Base-by-base conservation (phyloP, 2,329 filamentous ascomycete species). In the Trichoderma lentiforme region DNA sequence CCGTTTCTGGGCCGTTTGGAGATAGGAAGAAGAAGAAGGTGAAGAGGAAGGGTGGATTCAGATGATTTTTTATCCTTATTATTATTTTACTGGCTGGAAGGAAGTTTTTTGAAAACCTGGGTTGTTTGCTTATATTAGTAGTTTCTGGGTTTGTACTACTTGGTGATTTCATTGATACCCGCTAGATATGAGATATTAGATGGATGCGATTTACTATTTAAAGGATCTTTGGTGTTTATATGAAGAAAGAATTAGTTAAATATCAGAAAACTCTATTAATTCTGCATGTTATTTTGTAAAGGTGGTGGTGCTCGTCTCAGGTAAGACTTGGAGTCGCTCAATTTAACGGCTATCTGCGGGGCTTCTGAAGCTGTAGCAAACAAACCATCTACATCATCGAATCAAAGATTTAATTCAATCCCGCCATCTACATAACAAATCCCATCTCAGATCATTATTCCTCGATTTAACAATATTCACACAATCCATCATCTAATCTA, bases 1-100 rank as follows among this genome's bases (percentile, higher is more conserved):
- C 83, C 11, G 76, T 83, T 15, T 72, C 80, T n/a, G 86, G 86
- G 2, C 74, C 78, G 5, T 86, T 86, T 81, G 86, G 85, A 30
- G 82, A 81, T 74, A 79, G 85, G 64, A 81, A 80, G 72, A 80
- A 78, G 73, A 85, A 85, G 78, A 86, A 85, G 76, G 72, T 74
- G 18, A 84, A 84, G 78, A 82, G 80, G 76, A 83, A 79, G 76
- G 81, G 79, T 11, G 83, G 83, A 1, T 85, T 85, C 71, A 80
- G 80, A 74, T 82, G 24, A 66, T 3, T 43, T 43, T n/a, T 18
- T 43, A 39, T 43, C 18, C 0, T 43, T 43, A 18, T n/a, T 18
- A 43, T 32, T 32, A 4, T 14, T 11, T 32, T 3, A 24, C 11
- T 53, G 11, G 21, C 18, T 34, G 57, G 57, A 34, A 21, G 30